These are phyloP conservation scores for Tricholomella constricta DNA, from an alignment of 768 basidiomycete species.

Conservation along the genomic window DNA sequence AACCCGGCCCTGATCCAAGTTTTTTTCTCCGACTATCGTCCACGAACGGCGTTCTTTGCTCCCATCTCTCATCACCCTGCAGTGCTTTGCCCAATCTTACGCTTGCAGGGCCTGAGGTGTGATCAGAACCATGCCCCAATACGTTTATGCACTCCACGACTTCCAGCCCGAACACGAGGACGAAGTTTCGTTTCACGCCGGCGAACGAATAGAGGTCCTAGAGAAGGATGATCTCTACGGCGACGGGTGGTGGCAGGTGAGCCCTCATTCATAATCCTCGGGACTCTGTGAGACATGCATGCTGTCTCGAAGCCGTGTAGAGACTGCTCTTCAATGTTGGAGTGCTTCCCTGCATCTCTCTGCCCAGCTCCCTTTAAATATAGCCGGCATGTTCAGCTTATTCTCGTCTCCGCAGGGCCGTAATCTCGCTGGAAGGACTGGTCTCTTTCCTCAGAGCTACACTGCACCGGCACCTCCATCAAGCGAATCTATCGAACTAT, in stretches of 20 bases:
- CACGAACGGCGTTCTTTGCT: constrained; percentile 3
- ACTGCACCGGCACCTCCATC: constrained; percentile 63
- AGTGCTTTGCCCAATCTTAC: background rate
- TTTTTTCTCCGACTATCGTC: background rate
- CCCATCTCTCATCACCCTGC: constrained; percentile 4
- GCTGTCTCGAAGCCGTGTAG: background rate
- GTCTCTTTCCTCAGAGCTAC: constrained; percentile 90
- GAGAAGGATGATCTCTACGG: constrained; percentile 92
- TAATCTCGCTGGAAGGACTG: constrained; percentile 78
- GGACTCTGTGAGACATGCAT: background rate
- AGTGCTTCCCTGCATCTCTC: no score
- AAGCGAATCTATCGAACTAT: constrained; percentile 20
- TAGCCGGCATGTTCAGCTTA: constrained; percentile 5
- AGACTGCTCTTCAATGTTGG: background rate
- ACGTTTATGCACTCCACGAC: constrained; percentile 86
- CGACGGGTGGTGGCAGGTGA: constrained; percentile 92
- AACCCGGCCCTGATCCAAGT: constrained; percentile 2
- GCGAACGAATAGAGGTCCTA: constrained; percentile 85
- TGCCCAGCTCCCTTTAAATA: background rate
- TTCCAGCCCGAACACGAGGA: constrained; percentile 94
- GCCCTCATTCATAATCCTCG: constrained; percentile 19
- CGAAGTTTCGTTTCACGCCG: constrained; percentile 83
- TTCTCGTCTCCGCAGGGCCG: constrained; percentile 62
- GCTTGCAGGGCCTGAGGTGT: background rate
- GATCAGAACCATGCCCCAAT: constrained; percentile 62